A percentile compares a stretch with the other conserved stretches of the same genome.
phyloP scores from a whole-genome alignment of 2,329 filamentous ascomycete species.

The Lachnellula subtilissima region DNA sequence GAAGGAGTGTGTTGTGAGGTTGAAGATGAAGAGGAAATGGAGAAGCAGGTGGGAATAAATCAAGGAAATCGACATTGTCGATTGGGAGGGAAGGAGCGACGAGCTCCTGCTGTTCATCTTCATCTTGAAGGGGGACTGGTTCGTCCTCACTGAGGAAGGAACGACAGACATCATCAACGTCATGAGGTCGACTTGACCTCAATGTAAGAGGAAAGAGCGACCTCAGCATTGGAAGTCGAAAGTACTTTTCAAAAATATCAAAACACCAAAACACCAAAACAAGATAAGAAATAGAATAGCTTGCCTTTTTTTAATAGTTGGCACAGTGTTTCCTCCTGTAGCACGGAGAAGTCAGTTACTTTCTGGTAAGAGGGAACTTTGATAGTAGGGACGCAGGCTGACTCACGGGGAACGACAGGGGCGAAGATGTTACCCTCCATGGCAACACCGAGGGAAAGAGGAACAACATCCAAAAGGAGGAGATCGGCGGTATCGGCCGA shows the following conservation, averaged over 20 bases:
- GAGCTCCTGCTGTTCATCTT: too few species aligned
- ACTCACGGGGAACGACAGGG: constrained; percentile 70
- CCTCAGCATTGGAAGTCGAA: background rate
- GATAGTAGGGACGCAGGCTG: too few species aligned
- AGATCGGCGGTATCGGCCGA: constrained; percentile 92
- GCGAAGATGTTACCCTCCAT: constrained; percentile 99
- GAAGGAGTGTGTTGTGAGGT: too few species aligned
- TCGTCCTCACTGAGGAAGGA: background rate
- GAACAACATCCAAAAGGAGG: constrained; percentile 91
- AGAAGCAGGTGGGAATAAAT: too few species aligned
- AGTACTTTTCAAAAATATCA: background rate
- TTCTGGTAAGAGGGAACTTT: too few species aligned
- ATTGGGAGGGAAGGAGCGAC: too few species aligned
- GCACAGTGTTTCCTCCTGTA: constrained; percentile 59
- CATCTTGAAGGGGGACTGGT: background rate
- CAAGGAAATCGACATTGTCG: too few species aligned
- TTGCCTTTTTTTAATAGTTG: constrained; percentile 69
- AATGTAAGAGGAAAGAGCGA: background rate
- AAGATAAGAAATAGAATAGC: background rate
- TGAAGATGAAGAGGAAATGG: too few species aligned
- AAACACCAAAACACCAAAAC: background rate
- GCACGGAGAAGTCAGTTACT: too few species aligned
- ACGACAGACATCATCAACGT: background rate
- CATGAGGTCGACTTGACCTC: background rate
- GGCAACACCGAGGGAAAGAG: constrained; percentile 94